These are phyloP conservation scores for Immersiella caudata DNA, from an alignment of 495 filamentous ascomycete genomes.

Conservation along the genomic window DNA sequence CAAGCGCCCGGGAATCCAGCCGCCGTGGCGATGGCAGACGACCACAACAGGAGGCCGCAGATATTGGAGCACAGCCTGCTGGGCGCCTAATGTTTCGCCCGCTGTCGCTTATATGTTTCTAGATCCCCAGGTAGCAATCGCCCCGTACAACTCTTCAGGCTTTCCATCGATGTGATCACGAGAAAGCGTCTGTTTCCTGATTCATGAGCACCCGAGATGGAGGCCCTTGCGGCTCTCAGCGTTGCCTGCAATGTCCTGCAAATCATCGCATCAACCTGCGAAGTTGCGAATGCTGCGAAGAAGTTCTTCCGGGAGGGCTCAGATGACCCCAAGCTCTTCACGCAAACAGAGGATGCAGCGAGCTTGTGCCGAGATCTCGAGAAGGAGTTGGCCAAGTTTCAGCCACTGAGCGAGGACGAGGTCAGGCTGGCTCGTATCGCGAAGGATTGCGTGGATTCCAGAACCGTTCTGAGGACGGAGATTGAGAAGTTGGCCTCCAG, in stretches of 20 bases:
- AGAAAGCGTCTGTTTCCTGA: neutral
- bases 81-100: too few relatives aligned
- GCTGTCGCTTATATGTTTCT: too few relatives aligned
- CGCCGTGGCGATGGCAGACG: too few relatives aligned
- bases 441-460: neutral
- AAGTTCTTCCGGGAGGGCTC: conserved; percentile 20
- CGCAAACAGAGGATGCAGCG: conserved; percentile 5
- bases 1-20: too few relatives aligned
- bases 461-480: neutral
- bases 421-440: conserved; percentile 11
- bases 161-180: neutral
- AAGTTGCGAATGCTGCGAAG: conserved; percentile 14
- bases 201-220: conserved; percentile 17
- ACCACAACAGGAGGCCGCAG: too few relatives aligned
- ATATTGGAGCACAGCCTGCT: too few relatives aligned
- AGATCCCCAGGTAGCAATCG: too few relatives aligned
- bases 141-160: neutral
- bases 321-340: conserved; percentile 13
- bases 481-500: neutral
- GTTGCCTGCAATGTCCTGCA: conserved; percentile 41
- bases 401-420: conserved; percentile 16
- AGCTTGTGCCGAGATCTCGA: neutral
- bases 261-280: conserved; percentile 27
- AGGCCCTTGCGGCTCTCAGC: conserved; percentile 35
- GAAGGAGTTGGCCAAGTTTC: conserved; percentile 17